phyloP scores from a whole-genome alignment of 148 eudicot genomes.

The Vaccinium myrtillus region DNA sequence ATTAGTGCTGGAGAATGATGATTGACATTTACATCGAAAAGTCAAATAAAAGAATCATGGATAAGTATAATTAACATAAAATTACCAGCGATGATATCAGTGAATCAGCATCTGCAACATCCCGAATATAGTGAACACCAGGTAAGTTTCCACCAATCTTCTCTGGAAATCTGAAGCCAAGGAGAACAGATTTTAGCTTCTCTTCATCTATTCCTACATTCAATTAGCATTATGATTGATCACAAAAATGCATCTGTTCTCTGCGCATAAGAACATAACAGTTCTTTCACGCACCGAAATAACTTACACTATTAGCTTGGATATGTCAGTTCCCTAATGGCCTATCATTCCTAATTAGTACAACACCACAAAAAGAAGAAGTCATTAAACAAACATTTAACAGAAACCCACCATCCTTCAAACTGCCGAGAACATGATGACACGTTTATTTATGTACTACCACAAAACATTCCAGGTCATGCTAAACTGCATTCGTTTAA shows the following conservation, averaged over 20 bases:
- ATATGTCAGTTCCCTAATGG: neutral
- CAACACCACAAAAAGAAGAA: neutral
- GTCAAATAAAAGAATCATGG: neutral
- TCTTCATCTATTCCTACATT: neutral
- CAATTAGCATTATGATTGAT: neutral
- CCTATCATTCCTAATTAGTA: neutral
- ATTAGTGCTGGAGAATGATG: neutral
- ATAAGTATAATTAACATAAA: neutral
- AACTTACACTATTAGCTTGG: neutral
- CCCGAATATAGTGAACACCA: conserved; percentile 96
- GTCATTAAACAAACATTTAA: neutral
- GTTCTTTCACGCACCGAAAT: neutral
- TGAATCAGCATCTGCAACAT: conserved; percentile 88
- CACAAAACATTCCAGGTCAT: neutral
- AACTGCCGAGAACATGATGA: neutral
- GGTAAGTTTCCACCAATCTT: conserved; percentile 88
- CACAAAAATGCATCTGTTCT: neutral
- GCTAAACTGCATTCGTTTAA: neutral
- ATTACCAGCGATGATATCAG: conserved; percentile 84
- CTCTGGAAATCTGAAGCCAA: conserved; percentile 75
- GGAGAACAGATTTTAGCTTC: neutral
- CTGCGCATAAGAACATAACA: neutral
- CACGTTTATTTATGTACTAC: neutral
- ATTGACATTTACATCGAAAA: neutral
- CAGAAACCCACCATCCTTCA: neutral